phyloP scores from a whole-genome alignment of 2,329 filamentous ascomycete species.

The Ceratocystis diversiconidia region DNA sequence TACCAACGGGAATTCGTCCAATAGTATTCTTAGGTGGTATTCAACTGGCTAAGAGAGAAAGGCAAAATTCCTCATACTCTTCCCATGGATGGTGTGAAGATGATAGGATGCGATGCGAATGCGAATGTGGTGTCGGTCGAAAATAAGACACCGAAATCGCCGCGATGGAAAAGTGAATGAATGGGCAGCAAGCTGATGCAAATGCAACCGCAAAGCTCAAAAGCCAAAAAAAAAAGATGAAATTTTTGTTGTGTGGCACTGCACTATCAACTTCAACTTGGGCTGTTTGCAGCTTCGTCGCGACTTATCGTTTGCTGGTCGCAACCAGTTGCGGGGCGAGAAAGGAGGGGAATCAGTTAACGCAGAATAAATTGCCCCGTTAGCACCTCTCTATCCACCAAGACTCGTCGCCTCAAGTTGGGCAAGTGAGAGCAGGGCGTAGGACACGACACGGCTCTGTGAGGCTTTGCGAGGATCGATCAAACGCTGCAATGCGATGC shows the following conservation, averaged over 20 bases:
- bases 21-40: too few relatives aligned
- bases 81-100: too few relatives aligned
- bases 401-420: background rate
- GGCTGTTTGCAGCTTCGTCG: too few relatives aligned
- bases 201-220: background rate
- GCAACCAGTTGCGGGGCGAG: background rate
- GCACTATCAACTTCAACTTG: too few relatives aligned
- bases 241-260: too few relatives aligned
- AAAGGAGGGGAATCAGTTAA: too few relatives aligned
- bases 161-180: background rate
- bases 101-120: too few relatives aligned
- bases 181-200: background rate
- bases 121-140: background rate
- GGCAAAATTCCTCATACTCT: background rate
- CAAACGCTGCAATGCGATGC: background rate
- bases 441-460: background rate
- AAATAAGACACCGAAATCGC: background rate
- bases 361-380: too few relatives aligned
- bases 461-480: background rate
- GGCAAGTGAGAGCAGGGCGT: slow-evolving; percentile 13
- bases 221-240: background rate
- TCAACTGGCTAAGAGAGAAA: background rate
- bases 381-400: too few relatives aligned
- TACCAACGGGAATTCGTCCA: too few relatives aligned
- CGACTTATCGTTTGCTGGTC: too few relatives aligned